A percentile compares a stretch with the other conserved stretches of the same genome.
Conservation (phyloP, 2,329 filamentous ascomycete species). For the Ampelomyces quisqualis region DNA sequence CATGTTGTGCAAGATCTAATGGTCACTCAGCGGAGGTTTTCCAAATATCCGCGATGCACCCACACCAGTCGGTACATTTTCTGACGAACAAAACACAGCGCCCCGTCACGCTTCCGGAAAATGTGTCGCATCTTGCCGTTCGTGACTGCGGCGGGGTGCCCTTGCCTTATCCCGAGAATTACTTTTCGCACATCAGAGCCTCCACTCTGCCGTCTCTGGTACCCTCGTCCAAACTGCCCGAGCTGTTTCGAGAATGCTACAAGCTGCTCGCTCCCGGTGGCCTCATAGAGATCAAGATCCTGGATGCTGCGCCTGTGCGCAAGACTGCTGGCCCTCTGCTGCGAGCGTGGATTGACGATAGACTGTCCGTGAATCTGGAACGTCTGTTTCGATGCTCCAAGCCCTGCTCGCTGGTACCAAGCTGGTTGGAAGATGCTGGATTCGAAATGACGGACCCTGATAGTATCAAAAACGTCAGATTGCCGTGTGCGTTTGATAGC, state of each 20-base stretch:
- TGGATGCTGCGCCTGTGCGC: conserved; percentile 62
- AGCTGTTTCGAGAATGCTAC: conserved; percentile 58
- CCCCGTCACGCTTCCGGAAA: conserved; percentile 37
- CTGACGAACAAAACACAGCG: conserved; percentile 37
- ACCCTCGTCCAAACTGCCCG: conserved; percentile 58
- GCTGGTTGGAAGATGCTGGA: conserved; percentile 59
- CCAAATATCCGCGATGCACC: conserved; percentile 48
- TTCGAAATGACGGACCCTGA: conserved; percentile 42
- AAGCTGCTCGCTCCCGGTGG: conserved; percentile 58
- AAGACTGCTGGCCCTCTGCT: conserved; percentile 59
- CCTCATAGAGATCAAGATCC: conserved; percentile 59
- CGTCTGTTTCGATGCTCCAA: conserved; percentile 60
- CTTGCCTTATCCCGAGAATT: conserved; percentile 49
- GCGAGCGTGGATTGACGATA: conserved; percentile 62
- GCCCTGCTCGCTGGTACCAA: conserved; percentile 59
- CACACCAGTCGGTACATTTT: conserved; percentile 41
- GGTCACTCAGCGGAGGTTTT: conserved; percentile 46
- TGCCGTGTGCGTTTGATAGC: conserved; percentile 36
- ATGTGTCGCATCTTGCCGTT: conserved; percentile 33
- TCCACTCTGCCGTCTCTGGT: conserved; percentile 59
- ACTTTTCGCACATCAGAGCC: conserved; percentile 43
- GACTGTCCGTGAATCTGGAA: conserved; percentile 62
- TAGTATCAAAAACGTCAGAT: conserved; percentile 23
- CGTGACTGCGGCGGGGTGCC: conserved; percentile 47
- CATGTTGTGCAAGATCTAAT: conserved; percentile 31